phyloP scores from a whole-genome alignment of 306 rosid genomes.

The Cicer yamashitae region DNA sequence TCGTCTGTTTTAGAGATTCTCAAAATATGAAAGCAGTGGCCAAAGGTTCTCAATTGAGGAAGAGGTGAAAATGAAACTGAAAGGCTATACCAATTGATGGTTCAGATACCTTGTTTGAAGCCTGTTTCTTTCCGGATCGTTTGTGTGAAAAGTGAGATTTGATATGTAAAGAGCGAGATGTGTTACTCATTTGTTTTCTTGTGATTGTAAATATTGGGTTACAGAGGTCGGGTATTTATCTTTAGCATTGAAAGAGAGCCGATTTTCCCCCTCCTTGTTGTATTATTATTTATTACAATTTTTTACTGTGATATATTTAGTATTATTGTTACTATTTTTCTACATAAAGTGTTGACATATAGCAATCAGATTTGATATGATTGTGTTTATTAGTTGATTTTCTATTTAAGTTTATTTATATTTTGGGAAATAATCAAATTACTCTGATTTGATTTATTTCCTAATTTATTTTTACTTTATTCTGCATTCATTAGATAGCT shows the following conservation, averaged over 20 bases:
- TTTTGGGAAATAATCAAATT: too few species aligned
- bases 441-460: too few species aligned
- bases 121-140: conserved; percentile 1
- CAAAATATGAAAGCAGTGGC: conserved; percentile 88
- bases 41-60: conserved; percentile 70
- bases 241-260: conserved; percentile 31
- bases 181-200: conserved; percentile 17
- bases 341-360: background rate
- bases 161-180: conserved; percentile 34
- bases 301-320: background rate
- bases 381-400: too few species aligned
- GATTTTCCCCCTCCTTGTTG: conserved; percentile 28
- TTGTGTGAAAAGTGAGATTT: conserved; percentile 41
- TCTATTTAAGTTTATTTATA: too few species aligned
- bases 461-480: too few species aligned
- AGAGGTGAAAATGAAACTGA: conserved; percentile 48
- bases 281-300: background rate
- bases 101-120: conserved; percentile 13
- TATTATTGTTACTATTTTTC: background rate
- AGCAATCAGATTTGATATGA: too few species aligned
- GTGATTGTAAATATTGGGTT: conserved; percentile 48
- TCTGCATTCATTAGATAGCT: too few species aligned
- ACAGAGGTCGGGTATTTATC: background rate
- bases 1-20: conserved; percentile 92
- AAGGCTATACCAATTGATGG: conserved; percentile 21